Conservation (phyloP, 2,329 filamentous ascomycete species). For the Fusarium tupiense region DNA sequence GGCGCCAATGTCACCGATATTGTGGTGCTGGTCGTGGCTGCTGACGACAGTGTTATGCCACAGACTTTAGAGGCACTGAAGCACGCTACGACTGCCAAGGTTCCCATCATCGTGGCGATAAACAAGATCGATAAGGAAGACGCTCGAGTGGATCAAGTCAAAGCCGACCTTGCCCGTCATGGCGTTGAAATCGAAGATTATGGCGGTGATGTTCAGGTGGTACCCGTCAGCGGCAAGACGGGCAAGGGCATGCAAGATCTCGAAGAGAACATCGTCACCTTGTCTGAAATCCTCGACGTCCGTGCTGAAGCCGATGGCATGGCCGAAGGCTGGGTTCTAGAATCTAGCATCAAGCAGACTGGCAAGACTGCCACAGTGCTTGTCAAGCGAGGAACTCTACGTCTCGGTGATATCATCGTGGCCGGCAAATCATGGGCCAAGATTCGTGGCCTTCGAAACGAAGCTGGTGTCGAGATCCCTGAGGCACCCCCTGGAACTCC, state of each 20-base stretch:
- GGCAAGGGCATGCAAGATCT: constrained; percentile 90
- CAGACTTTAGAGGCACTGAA: constrained; percentile 97
- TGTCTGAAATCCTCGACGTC: constrained; percentile 91
- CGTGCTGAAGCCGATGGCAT: constrained; percentile 80
- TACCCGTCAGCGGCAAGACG: constrained; percentile 92
- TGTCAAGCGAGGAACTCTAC: constrained; percentile 86
- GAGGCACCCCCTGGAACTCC: constrained; percentile 88
- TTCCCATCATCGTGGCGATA: constrained; percentile 96
- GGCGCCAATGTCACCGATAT: constrained; percentile 98
- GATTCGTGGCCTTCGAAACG: constrained; percentile 85
- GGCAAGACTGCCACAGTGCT: constrained; percentile 91
- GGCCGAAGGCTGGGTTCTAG: constrained; percentile 93
- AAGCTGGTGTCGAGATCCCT: constrained; percentile 76
- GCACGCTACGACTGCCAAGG: constrained; percentile 85
- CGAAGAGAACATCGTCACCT: constrained; percentile 87
- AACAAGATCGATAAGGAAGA: constrained; percentile 96
- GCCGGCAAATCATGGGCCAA: constrained; percentile 90
- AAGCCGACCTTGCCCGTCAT: constrained; percentile 83
- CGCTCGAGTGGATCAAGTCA: constrained; percentile 83
- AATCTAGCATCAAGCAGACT: constrained; percentile 85
- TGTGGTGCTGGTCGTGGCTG: constrained; percentile 93
- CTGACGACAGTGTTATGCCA: constrained; percentile 96
- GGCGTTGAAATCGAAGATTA: constrained; percentile 94
- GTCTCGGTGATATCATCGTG: constrained; percentile 82
- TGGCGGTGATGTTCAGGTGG: constrained; percentile 92